Base-by-base conservation (phyloP, 768 basidiomycete species). In the Paxillus ammoniavirescens region DNA sequence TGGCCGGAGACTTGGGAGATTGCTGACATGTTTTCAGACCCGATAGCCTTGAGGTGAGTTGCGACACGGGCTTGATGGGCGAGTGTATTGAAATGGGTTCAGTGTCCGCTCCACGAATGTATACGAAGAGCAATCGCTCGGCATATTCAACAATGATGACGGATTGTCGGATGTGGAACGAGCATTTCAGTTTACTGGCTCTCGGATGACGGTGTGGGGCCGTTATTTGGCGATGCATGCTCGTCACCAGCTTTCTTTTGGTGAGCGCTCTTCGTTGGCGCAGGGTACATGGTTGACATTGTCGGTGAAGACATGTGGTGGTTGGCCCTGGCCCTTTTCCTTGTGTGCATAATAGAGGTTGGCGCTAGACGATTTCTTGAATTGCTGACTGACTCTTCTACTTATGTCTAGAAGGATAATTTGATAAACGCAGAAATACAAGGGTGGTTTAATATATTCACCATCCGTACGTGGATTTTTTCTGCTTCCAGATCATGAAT, bases 331-430 rank as follows among this genome's bases (percentile, higher is more conserved):
- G 93, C 91, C 0, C 70, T 98, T 12, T 93, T 94, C 72, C 69
- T 97, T 2, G 77, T 98, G 38, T 98, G 95, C 66, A 96, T 98
- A 59, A 85, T 97, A 56, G 97, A 98, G 80, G 92, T 91, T 56
- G 54, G 79, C 59, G 15, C 37, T 21, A 8, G 42, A 52, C 17
- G 8, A 21, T 13, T 30, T 26, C 18, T 7, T 30, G 14, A 4
- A 9, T 13, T 13, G 35, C 17, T 21, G 45, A 50, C 53, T 61
- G 18, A 55, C 42, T 8, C 21, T 18, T 42, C n/a, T 37, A 26
- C 26, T 6, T 6, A 44, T 44, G 9, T 41, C 61, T 58, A 91
- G 89, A 78, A 82, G 47, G 75, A 76, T 31, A 77, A 82, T 35
- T 68, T 93, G 47, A 78, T 78, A 18, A 73, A 89, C 54, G 66